Evolutionary conservation across 2,329 filamentous ascomycete genomes (phyloP), one percentile per base, ranked within the genome.

Genomic region (Neonectria faginata): DNA sequence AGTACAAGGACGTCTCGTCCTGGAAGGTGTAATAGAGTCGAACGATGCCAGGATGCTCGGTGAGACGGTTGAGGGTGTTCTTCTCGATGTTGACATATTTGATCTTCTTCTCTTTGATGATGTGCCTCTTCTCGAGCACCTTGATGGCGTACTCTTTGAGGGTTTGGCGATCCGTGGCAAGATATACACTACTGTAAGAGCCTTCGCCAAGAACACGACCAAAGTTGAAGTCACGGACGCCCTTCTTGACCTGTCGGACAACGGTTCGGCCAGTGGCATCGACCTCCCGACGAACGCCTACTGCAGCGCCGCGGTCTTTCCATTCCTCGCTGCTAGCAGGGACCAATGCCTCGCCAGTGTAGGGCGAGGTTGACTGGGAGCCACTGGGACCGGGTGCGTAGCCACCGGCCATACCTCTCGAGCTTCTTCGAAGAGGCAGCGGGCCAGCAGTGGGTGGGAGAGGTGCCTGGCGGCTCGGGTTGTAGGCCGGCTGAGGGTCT

Each of bases 61-160:
- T 98, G 62, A 99, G 84, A 67, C 96, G 90, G 77, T 99, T 99
- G 60, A 99, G 84, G 0, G 96, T 98, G 80, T 99, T 95, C 82
- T 97, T 97, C 80, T 99, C 96, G 74, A 99, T 99, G 80, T 98
- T 99, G 80, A 99, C 96, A 76, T 99, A 99, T 85, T 99, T 99
- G 75, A 99, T 97, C 85, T 99, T 99, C 81, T 97, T 98, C 82
- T 99, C 96, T 80, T 98, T 99, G 84, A 99, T 99, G 76, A 99
- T 99, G 79, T 99, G 96, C 74, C 94, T 89, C 82, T 99, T 99
- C 81, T 99, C 96, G 51, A 99, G 87, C 16, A 99, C 95, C 79
- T 99, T 99, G 81, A 99, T 94, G 27, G 96, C 96, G 76, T 98
- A 98, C 78, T 99, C 95, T 74, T 97, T 97, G 62, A 97, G 83